Percentiles rank a stretch among this genome's conserved stretches.
Evolutionary conservation across 2,329 filamentous ascomycete species (phyloP).

Genomic region (Drechslerella coelobrocha): DNA sequence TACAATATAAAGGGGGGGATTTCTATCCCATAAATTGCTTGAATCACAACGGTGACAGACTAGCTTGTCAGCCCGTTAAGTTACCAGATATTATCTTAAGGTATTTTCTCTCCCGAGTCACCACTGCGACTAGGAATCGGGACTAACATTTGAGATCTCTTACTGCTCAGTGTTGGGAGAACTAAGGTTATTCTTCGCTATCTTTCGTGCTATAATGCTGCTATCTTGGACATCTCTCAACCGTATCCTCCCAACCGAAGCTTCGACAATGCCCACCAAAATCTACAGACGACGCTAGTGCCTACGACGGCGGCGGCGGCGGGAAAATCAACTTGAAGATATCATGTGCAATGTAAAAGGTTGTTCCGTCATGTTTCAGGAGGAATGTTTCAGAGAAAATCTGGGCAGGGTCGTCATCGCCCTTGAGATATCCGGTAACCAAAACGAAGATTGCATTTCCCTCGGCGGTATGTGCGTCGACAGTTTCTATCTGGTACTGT

Average conservation of each 20-base stretch:
- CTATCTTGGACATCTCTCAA: no score
- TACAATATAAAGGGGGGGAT: no score
- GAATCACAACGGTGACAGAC: no score
- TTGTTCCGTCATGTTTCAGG: conserved; percentile 73
- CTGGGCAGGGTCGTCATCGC: conserved; percentile 82
- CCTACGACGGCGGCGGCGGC: conserved; percentile 56
- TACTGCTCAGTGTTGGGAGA: no score
- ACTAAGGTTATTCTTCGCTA: no score
- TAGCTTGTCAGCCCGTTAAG: no score
- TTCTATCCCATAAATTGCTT: no score
- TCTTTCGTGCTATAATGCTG: no score
- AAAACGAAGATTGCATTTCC: conserved; percentile 76
- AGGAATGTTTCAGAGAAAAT: conserved; percentile 94
- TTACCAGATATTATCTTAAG: no score
- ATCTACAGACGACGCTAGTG: not conserved
- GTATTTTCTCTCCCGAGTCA: no score
- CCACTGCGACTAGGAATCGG: no score
- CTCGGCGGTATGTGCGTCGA: conserved; percentile 81
- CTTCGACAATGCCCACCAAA: not conserved
- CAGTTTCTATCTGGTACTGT: conserved; percentile 75
- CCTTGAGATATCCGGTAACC: conserved; percentile 82
- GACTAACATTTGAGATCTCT: no score
- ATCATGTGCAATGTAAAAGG: conserved; percentile 91
- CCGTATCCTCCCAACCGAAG: not conserved
- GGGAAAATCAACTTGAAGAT: conserved; percentile 87